Percentiles rank a stretch among this genome's conserved stretches.
These are phyloP conservation scores for Ganoderma multipileum DNA, from an alignment of 1,284 basidiomycete genomes.

Conservation along the genomic window DNA sequence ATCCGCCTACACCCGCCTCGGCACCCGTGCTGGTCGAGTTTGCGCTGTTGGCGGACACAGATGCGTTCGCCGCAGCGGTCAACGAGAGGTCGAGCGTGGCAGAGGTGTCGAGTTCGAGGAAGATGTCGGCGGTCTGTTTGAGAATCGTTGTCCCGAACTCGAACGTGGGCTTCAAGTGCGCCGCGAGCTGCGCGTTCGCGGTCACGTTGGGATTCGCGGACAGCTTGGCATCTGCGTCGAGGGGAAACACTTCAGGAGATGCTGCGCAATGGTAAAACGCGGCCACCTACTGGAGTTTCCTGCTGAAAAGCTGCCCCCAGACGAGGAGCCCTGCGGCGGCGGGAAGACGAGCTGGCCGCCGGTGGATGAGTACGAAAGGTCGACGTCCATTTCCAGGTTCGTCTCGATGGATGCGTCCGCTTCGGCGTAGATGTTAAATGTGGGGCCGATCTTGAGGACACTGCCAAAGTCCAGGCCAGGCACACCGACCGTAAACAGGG, in stretches of 20 bases:
- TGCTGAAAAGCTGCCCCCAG: slow-evolving; percentile 31
- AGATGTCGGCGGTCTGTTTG: slow-evolving; percentile 41
- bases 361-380: slow-evolving; percentile 39
- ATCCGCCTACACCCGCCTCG: slow-evolving; percentile 13
- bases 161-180: slow-evolving; percentile 17
- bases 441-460: slow-evolving; percentile 43
- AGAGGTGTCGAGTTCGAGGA: slow-evolving; percentile 50
- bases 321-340: slow-evolving; percentile 23
- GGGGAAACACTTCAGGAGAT: background rate
- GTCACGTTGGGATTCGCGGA: slow-evolving; percentile 46
- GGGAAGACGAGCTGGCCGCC: slow-evolving; percentile 52
- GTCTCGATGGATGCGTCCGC: slow-evolving; percentile 42
- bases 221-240: slow-evolving; percentile 46
- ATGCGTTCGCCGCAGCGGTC: slow-evolving; percentile 22
- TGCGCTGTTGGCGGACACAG: slow-evolving; percentile 13
- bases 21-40: background rate
- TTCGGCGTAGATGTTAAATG: slow-evolving; percentile 40
- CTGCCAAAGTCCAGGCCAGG: slow-evolving; percentile 15
- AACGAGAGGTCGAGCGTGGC: slow-evolving; percentile 42
- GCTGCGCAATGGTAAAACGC: no score
- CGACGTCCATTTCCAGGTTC: slow-evolving; percentile 47
- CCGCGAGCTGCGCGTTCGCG: slow-evolving; percentile 51
- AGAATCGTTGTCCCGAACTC: slow-evolving; percentile 47
- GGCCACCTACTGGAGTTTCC: slow-evolving; percentile 46
- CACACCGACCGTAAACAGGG: background rate